Evolutionary conservation across 2,329 filamentous ascomycete species (phyloP), one percentile per base, ranked within the genome.

Genomic region (Trichophyton mentagrophytes): DNA sequence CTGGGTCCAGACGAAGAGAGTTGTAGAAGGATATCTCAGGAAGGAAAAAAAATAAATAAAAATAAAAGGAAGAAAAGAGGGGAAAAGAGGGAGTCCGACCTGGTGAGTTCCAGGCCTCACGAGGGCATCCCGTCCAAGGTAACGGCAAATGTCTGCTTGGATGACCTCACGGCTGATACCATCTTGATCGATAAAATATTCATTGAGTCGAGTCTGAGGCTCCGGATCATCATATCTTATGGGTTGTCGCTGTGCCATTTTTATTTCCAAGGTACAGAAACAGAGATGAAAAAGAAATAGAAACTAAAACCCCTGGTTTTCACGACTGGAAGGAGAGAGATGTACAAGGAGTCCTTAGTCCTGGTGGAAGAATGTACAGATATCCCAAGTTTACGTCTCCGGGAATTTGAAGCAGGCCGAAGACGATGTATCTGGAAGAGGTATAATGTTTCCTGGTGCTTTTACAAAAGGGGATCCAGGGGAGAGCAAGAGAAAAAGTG

Each of bases 91-190:
- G 68, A 65, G 67, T 67, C 72, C 67, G 81, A 89, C 86, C 81
- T 88, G 83, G 74, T 88, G 86, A 67, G 82, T 83, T 69, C 85
- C 86, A 62, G 87, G 87, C 70, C 85, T 85, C 70, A 89, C 87
- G 69, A 89, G 81, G 67, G 88, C 88, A 78, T 91, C 88, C 73
- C 89, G 89, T 69, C 88, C 88, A 67, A 91, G 81, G 72, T 90
- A 91, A 71, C 87, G 86, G 78, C 88, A 90, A 66, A 91, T 89
- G 72, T 91, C 88, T 71, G 87, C 85, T 65, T 88, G 89, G 74
- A 91, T 90, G 69, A 91, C 88, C 74, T 91, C 87, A 68, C 87
- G 85, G 72, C 88, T 87, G 74, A 91, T 91, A 71, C 88, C 87
- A 73, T 90, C 86, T 69, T 86, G 84, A 53, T 86, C 85, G 60